phyloP scores from a whole-genome alignment of 352 stramenopile species.

The Phytophthora pini region DNA sequence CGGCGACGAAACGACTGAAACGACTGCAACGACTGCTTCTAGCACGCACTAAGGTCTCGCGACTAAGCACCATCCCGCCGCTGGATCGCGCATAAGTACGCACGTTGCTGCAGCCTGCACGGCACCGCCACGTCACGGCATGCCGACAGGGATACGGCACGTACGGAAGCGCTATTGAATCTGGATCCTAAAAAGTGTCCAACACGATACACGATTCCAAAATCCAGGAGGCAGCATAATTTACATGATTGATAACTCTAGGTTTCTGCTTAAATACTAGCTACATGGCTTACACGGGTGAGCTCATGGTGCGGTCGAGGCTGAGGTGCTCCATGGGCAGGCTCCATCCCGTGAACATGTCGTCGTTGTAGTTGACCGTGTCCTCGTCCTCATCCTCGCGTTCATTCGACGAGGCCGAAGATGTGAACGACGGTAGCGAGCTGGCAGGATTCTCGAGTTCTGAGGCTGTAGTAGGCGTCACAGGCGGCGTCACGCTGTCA shows the following conservation, averaged over 20 bases:
- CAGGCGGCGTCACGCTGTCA: slow-evolving; percentile 22
- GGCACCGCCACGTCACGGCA: slow-evolving; percentile 11
- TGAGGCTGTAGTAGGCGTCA: slow-evolving; percentile 33
- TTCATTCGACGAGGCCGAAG: slow-evolving; percentile 39
- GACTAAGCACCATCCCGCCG: slow-evolving; percentile 4
- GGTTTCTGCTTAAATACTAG: slow-evolving; percentile 26
- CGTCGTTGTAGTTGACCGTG: slow-evolving; percentile 24
- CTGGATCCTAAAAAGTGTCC: not conserved
- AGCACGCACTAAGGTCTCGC: slow-evolving; percentile 1
- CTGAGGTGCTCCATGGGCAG: slow-evolving; percentile 31
- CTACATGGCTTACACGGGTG: slow-evolving; percentile 24
- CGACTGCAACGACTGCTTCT: slow-evolving; percentile 15
- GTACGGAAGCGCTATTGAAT: not conserved
- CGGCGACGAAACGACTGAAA: slow-evolving; percentile 27
- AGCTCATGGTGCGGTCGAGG: slow-evolving; percentile 32
- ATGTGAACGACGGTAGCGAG: slow-evolving; percentile 33
- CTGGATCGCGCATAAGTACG: slow-evolving; percentile 9
- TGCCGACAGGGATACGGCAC: too few species aligned
- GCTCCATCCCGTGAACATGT: slow-evolving; percentile 34
- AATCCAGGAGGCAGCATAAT: slow-evolving; percentile 18
- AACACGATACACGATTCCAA: slow-evolving; percentile 17
- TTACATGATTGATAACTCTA: not conserved
- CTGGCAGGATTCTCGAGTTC: slow-evolving; percentile 31
- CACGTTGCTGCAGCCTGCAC: not conserved
- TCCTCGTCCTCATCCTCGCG: slow-evolving; percentile 28